phyloP scores from a whole-genome alignment of 108 stramenopile genomes.

The Cyclostephanos invisitatus region DNA sequence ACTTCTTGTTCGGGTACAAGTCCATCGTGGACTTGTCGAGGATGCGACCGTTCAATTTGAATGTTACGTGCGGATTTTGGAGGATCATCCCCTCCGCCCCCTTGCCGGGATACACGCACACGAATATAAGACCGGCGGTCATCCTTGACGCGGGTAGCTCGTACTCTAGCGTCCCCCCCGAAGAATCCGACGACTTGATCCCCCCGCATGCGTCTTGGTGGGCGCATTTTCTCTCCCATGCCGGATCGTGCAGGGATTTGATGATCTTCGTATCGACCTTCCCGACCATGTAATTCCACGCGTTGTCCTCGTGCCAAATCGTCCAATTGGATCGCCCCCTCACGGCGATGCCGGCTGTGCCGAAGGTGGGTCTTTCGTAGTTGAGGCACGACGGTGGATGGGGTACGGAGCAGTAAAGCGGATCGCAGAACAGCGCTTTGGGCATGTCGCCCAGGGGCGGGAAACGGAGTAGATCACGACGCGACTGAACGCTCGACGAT shows the following conservation, averaged over 20 bases:
- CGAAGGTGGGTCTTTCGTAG: conserved; percentile 54
- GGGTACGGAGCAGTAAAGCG: conserved; percentile 42
- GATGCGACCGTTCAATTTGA: conserved; percentile 35
- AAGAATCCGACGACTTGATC: conserved; percentile 20
- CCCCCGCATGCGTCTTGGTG: conserved; percentile 55
- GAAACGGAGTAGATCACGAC: conserved; percentile 14
- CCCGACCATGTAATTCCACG: conserved; percentile 43
- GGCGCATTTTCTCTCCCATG: conserved; percentile 44
- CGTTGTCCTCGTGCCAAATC: conserved; percentile 39
- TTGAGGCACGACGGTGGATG: conserved; percentile 54
- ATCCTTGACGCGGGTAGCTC: conserved; percentile 44
- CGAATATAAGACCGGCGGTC: conserved; percentile 40
- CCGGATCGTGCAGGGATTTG: conserved; percentile 42
- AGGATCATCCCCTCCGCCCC: conserved; percentile 46
- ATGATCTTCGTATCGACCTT: conserved; percentile 45
- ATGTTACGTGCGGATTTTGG: conserved; percentile 25
- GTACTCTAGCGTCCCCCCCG: conserved; percentile 33
- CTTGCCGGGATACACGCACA: conserved; percentile 52
- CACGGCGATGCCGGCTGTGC: conserved; percentile 34
- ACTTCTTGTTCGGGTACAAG: conserved; percentile 35
- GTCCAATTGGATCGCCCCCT: conserved; percentile 33
- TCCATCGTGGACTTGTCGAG: conserved; percentile 41
- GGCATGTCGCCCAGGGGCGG: conserved; percentile 34
- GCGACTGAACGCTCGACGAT: conserved; percentile 4
- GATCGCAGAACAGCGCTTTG: conserved; percentile 39